phyloP scores from a whole-genome alignment of 2,329 filamentous ascomycete species.

The Neofusicoccum sp. region DNA sequence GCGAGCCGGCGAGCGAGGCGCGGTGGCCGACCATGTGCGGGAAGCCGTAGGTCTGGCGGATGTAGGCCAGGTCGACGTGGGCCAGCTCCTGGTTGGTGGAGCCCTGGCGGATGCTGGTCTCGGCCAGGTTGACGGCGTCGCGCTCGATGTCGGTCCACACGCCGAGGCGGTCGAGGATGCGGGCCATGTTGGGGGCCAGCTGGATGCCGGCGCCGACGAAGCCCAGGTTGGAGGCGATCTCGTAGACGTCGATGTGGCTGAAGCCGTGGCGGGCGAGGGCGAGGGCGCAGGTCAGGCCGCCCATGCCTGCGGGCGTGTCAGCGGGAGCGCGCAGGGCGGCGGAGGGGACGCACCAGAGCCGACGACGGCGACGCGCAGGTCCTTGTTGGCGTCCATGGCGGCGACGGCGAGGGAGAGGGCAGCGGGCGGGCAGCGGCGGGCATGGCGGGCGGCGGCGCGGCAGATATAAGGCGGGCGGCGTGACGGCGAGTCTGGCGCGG shows the following conservation, averaged over 20 bases:
- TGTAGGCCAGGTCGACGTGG: slow-evolving; percentile 67
- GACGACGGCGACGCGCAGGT: slow-evolving; percentile 13
- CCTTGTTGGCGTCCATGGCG: slow-evolving; percentile 11
- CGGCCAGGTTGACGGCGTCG: slow-evolving; percentile 68
- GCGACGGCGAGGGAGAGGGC: not conserved
- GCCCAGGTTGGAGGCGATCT: slow-evolving; percentile 69
- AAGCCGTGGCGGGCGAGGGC: slow-evolving; percentile 76
- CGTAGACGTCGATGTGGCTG: slow-evolving; percentile 69
- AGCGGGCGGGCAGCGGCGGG: not conserved
- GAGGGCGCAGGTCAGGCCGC: slow-evolving; percentile 69
- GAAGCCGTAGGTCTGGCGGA: slow-evolving; percentile 67
- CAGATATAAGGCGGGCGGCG: not conserved
- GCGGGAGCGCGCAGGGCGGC: not conserved
- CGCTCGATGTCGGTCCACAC: slow-evolving; percentile 69
- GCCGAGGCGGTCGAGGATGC: slow-evolving; percentile 69
- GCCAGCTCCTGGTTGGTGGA: slow-evolving; percentile 66
- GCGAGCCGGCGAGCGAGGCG: slow-evolving; percentile 64
- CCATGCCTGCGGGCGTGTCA: slow-evolving; percentile 62
- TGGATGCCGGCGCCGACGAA: slow-evolving; percentile 87
- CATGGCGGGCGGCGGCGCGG: not conserved
- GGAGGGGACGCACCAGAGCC: slow-evolving; percentile 8
- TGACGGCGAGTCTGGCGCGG: not conserved
- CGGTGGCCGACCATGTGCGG: slow-evolving; percentile 80
- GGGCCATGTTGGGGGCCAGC: slow-evolving; percentile 76
- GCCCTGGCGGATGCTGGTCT: slow-evolving; percentile 73